These are phyloP conservation scores for Eucalyptus erythrocorys DNA, from an alignment of 345 rosid species.

Conservation along the genomic window DNA sequence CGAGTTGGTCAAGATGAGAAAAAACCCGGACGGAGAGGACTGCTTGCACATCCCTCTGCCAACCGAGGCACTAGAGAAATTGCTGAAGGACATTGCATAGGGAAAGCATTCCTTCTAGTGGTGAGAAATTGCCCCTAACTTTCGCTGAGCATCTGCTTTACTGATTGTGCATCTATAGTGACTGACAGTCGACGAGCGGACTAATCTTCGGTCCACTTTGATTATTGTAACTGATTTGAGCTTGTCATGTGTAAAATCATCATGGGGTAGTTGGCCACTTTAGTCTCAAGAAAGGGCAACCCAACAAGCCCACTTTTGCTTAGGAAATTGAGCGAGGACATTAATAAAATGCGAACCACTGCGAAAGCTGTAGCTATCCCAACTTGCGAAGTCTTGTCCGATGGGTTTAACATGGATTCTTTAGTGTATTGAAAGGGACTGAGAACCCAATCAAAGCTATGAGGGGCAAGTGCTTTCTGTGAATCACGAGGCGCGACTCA, in stretches of 20 bases:
- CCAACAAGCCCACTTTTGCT: neutral
- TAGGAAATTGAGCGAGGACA: neutral
- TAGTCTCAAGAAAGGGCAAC: neutral
- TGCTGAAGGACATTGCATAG: slow-evolving; percentile 49
- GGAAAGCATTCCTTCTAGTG: neutral
- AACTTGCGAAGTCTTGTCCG: neutral
- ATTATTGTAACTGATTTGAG: neutral
- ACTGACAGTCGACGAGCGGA: neutral
- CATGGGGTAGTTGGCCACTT: neutral
- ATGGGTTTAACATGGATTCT: neutral
- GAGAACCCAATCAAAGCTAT: neutral
- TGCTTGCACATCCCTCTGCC: slow-evolving; percentile 74
- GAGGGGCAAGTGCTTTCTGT: neutral
- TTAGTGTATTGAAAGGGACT: neutral
- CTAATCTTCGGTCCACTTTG: neutral
- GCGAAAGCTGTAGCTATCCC: neutral
- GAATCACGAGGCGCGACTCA: neutral
- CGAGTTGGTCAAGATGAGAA: slow-evolving; percentile 71
- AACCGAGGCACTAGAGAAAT: slow-evolving; percentile 49
- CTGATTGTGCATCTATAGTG: neutral
- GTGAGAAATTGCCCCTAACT: neutral
- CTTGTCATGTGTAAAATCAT: neutral
- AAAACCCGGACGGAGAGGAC: slow-evolving; percentile 79
- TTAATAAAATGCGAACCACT: neutral
- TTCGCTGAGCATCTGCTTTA: neutral